These are phyloP conservation scores for Mycosarcoma maydis DNA, from an alignment of 1,284 basidiomycete genomes.

Conservation along the genomic window DNA sequence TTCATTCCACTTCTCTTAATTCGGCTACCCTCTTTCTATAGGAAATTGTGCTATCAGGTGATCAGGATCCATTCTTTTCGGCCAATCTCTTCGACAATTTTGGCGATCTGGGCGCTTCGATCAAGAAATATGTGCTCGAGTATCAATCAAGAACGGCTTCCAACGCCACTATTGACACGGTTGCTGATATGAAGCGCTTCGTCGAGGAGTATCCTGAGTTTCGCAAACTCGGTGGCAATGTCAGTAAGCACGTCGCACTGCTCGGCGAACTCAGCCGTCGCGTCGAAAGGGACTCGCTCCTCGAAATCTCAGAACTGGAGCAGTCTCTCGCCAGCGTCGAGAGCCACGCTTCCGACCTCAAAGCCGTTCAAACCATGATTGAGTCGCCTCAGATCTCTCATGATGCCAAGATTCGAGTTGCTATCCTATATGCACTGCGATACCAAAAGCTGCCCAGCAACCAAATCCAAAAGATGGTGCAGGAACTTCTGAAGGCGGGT, in stretches of 20 bases:
- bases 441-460: conserved; percentile 91
- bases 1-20: not conserved
- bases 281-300: conserved; percentile 78
- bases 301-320: conserved; percentile 93
- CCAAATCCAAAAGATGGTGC: conserved; percentile 85
- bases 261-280: conserved; percentile 93
- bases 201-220: conserved; percentile 99
- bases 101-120: conserved; percentile 91
- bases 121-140: conserved; percentile 92
- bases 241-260: conserved; percentile 95
- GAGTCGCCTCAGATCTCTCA: conserved; percentile 75
- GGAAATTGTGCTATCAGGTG: conserved; percentile 93
- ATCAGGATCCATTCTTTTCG: conserved; percentile 94
- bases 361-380: conserved; percentile 65
- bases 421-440: conserved; percentile 92
- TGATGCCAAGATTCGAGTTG: conserved; percentile 87
- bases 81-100: conserved; percentile 92
- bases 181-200: conserved; percentile 79
- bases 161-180: conserved; percentile 88
- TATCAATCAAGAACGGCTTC: conserved; percentile 83
- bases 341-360: conserved; percentile 81
- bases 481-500: conserved; percentile 81
- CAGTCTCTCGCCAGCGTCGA: conserved; percentile 93
- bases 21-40: conserved; percentile 64
- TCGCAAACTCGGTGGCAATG: conserved; percentile 92